phyloP scores from a whole-genome alignment of 2,329 filamentous ascomycete species.

The Colletotrichum aenigma region DNA sequence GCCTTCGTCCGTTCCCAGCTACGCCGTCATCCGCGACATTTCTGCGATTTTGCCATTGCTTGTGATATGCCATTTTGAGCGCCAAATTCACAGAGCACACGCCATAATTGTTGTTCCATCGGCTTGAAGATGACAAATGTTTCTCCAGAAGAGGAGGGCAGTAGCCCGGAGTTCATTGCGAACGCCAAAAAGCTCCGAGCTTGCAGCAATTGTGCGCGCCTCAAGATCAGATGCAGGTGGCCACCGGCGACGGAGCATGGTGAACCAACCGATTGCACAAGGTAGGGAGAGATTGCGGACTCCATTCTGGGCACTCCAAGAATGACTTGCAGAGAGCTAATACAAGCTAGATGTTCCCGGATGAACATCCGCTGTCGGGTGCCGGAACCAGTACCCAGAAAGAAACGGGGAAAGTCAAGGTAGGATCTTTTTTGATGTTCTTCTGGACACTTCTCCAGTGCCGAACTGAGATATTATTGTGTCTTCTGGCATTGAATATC shows the following conservation, averaged over 20 bases:
- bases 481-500: neutral
- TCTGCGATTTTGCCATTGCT: neutral
- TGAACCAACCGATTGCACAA: constrained; percentile 27
- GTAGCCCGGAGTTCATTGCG: neutral
- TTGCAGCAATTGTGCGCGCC: constrained; percentile 35
- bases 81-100: neutral
- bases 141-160: neutral
- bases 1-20: neutral
- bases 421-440: constrained; percentile 10
- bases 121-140: neutral
- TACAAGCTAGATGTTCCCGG: constrained; percentile 32
- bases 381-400: constrained; percentile 35
- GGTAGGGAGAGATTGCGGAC: constrained; percentile 23
- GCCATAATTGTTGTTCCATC: neutral
- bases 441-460: neutral
- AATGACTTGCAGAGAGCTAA: neutral
- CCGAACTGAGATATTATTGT: neutral
- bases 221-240: constrained; percentile 43
- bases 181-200: constrained; percentile 30
- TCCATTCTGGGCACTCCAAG: neutral
- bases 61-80: neutral
- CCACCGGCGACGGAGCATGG: constrained; percentile 24
- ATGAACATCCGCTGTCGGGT: constrained; percentile 37
- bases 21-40: neutral
- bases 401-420: constrained; percentile 41